phyloP scores from a whole-genome alignment of 2,329 filamentous ascomycete genomes.

The Aspergillus fischeri region DNA sequence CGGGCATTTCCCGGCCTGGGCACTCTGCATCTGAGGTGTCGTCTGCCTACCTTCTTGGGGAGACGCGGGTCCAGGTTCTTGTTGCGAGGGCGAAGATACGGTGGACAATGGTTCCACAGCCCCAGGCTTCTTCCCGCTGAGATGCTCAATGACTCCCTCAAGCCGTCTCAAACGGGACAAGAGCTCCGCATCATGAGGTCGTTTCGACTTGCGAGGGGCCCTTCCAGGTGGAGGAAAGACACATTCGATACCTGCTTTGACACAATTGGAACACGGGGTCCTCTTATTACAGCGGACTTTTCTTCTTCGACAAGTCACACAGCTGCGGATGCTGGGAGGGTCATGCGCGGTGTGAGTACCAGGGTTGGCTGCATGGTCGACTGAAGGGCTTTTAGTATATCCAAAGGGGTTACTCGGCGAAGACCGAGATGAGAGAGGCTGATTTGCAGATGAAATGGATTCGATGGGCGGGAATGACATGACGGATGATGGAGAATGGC shows the following conservation, averaged over 20 bases:
- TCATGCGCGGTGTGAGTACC: constrained; percentile 14
- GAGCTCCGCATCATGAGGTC: constrained; percentile 57
- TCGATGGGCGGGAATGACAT: constrained; percentile 16
- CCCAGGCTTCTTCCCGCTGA: constrained; percentile 46
- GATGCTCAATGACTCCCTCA: constrained; percentile 58
- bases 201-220: constrained; percentile 56
- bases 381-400: neutral
- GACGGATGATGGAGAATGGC: constrained; percentile 1
- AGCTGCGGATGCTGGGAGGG: constrained; percentile 38
- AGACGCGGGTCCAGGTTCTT: constrained; percentile 1
- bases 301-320: constrained; percentile 44
- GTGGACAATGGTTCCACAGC: neutral
- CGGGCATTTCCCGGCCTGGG: constrained; percentile 8
- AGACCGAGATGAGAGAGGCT: constrained; percentile 1
- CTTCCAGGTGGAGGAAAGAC: constrained; percentile 60
- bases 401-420: constrained; percentile 4
- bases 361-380: neutral
- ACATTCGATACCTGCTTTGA: constrained; percentile 53
- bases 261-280: constrained; percentile 46
- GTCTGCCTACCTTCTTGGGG: neutral
- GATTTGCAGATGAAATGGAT: constrained; percentile 3
- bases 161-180: constrained; percentile 54
- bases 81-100: constrained; percentile 8
- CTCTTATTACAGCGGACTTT: constrained; percentile 49
- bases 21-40: neutral